phyloP scores from a whole-genome alignment of 495 filamentous ascomycete species.

The Penicillium verhagenii region DNA sequence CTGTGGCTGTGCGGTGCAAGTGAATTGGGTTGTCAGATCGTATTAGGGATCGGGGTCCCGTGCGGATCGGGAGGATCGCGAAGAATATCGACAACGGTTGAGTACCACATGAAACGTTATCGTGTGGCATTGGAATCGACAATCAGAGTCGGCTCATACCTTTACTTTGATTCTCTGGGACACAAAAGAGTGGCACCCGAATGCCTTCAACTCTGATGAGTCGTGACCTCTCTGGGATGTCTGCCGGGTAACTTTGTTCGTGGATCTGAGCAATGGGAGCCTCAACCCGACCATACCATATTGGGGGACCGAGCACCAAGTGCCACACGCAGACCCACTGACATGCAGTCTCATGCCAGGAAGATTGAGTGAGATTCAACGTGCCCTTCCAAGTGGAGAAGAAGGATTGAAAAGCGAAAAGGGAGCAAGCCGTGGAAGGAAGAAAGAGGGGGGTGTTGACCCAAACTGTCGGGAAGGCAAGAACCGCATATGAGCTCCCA shows the following conservation, averaged over 20 bases:
- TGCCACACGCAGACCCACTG: neutral
- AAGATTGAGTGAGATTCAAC: neutral
- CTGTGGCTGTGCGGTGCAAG: neutral
- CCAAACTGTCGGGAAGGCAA: slow-evolving; percentile 22
- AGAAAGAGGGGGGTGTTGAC: slow-evolving; percentile 15
- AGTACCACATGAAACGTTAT: neutral
- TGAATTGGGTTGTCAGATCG: slow-evolving; percentile 4
- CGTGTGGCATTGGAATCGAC: neutral
- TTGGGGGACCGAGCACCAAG: neutral
- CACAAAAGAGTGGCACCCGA: neutral
- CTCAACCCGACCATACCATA: slow-evolving; percentile 10
- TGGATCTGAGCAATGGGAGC: neutral
- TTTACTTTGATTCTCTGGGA: neutral
- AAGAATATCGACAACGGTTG: slow-evolving; percentile 8
- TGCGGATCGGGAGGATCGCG: slow-evolving; percentile 19
- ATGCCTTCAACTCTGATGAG: neutral
- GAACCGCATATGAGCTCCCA: slow-evolving; percentile 3
- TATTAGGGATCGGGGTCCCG: slow-evolving; percentile 5
- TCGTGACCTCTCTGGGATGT: neutral
- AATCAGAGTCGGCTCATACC: neutral
- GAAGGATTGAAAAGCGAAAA: neutral
- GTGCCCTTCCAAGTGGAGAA: neutral
- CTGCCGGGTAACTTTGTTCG: neutral
- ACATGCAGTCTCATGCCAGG: neutral
- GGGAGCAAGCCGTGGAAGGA: slow-evolving; percentile 29